Conservation (phyloP, 345 rosid genomes). For the Bruguiera parviflora region DNA sequence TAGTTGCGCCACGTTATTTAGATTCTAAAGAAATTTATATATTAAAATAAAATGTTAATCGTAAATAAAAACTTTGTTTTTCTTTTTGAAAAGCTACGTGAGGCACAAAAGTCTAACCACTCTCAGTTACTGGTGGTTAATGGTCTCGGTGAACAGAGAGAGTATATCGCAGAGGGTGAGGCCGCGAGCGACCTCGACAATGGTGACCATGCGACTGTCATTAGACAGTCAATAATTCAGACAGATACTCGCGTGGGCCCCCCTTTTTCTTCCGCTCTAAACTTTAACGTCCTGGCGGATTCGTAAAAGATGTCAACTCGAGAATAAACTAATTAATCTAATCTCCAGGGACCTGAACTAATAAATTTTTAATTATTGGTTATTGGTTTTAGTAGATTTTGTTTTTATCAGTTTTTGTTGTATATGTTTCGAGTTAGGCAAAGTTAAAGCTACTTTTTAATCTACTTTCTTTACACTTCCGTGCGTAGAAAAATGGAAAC, state of each 20-base stretch:
- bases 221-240: constrained; percentile 19
- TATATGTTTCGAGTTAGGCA: constrained; percentile 21
- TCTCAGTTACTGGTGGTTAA: constrained; percentile 3
- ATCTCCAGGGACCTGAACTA: neutral
- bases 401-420: too few relatives aligned
- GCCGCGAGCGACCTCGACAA: too few relatives aligned
- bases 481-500: constrained; percentile 5
- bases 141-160: constrained; percentile 20
- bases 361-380: constrained; percentile 10
- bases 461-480: neutral
- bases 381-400: neutral
- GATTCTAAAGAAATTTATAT: neutral
- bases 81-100: neutral
- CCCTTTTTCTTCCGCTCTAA: neutral
- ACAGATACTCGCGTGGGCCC: constrained; percentile 23
- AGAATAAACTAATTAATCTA: neutral
- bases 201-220: too few relatives aligned
- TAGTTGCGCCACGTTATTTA: too few relatives aligned
- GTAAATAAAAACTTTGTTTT: too few relatives aligned
- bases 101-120: too few relatives aligned
- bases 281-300: neutral
- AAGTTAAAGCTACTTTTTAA: constrained; percentile 15
- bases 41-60: neutral
- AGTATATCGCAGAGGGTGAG: too few relatives aligned
- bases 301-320: constrained; percentile 30